A percentile compares a stretch with the other conserved stretches of the same genome.
phyloP scores from a whole-genome alignment of 176 grass and related monocot genomes.

The Alloteropsis semialata region DNA sequence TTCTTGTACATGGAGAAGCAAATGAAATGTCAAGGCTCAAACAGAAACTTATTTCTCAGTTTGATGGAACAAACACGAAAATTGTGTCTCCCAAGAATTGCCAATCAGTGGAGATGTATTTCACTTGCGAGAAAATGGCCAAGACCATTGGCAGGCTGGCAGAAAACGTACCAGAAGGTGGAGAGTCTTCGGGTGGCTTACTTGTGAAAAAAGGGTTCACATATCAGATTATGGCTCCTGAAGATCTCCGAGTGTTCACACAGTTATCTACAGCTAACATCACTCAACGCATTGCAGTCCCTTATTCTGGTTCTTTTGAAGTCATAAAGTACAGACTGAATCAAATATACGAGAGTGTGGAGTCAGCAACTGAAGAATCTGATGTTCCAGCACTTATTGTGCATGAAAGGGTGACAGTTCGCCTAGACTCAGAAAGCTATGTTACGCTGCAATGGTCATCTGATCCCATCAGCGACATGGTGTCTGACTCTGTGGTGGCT shows the following conservation, averaged over 20 bases:
- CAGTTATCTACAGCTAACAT: conserved; percentile 87
- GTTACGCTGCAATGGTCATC: conserved; percentile 80
- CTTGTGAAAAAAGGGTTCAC: conserved; percentile 96
- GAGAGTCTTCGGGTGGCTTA: conserved; percentile 60
- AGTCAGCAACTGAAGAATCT: conserved; percentile 50
- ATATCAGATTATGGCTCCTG: conserved; percentile 92
- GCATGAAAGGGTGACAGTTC: conserved; percentile 65
- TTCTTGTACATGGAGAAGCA: conserved; percentile 95
- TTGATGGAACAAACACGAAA: conserved; percentile 75
- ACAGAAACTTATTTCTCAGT: conserved; percentile 79
- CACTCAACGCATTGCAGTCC: conserved; percentile 69
- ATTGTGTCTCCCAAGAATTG: conserved; percentile 88
- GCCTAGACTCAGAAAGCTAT: conserved; percentile 76
- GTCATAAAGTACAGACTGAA: conserved; percentile 85
- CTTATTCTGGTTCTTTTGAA: conserved; percentile 79
- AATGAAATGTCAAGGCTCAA: conserved; percentile 96
- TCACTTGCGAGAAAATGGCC: conserved; percentile 91
- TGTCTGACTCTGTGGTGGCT: conserved; percentile 89
- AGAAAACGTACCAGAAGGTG: conserved; percentile 70
- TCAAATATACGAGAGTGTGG: conserved; percentile 92
- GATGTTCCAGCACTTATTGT: conserved; percentile 67
- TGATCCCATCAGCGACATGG: conserved; percentile 94
- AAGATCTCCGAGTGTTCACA: conserved; percentile 86
- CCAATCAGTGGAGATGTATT: conserved; percentile 83
- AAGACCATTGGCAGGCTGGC: conserved; percentile 85